Evolutionary conservation across 768 basidiomycete genomes (phyloP).

Genomic region (Lactifluus hygrophoroides): DNA sequence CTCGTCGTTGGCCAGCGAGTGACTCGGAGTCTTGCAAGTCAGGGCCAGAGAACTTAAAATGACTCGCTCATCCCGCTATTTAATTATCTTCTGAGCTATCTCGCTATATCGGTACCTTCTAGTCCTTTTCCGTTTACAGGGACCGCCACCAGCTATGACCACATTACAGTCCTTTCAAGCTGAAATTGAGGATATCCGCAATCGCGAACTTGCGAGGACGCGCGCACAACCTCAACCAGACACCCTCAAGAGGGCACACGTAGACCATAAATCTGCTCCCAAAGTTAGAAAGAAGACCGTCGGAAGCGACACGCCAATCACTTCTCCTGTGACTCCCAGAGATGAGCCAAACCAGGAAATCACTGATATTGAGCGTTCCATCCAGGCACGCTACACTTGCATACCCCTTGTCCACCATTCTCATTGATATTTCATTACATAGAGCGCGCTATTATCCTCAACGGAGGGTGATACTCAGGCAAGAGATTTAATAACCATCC

Average conservation of each 20-base stretch:
- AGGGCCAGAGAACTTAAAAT: background rate
- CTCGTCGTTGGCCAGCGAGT: too few relatives aligned
- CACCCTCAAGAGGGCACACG: constrained; percentile 15
- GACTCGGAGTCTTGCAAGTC: background rate
- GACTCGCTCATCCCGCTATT: constrained; percentile 5
- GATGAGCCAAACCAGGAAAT: constrained; percentile 6
- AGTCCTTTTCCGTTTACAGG: background rate
- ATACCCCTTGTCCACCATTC: background rate
- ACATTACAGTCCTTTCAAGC: constrained; percentile 56
- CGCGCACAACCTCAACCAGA: constrained; percentile 32
- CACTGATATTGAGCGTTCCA: constrained; percentile 44
- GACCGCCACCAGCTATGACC: constrained; percentile 9
- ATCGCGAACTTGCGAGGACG: constrained; percentile 58
- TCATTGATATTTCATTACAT: background rate
- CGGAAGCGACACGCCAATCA: background rate
- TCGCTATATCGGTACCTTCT: background rate
- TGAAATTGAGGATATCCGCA: constrained; percentile 71
- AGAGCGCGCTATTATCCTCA: constrained; percentile 34
- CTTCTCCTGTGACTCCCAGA: background rate
- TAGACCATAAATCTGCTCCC: constrained; percentile 5
- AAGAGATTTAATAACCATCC: constrained; percentile 53
- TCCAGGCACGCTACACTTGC: constrained; percentile 36
- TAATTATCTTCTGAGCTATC: too few relatives aligned
- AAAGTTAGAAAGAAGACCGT: constrained; percentile 5
- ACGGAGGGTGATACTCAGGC: constrained; percentile 43